Base-by-base conservation (phyloP, 768 basidiomycete species). In the Pisolithus orientalis region DNA sequence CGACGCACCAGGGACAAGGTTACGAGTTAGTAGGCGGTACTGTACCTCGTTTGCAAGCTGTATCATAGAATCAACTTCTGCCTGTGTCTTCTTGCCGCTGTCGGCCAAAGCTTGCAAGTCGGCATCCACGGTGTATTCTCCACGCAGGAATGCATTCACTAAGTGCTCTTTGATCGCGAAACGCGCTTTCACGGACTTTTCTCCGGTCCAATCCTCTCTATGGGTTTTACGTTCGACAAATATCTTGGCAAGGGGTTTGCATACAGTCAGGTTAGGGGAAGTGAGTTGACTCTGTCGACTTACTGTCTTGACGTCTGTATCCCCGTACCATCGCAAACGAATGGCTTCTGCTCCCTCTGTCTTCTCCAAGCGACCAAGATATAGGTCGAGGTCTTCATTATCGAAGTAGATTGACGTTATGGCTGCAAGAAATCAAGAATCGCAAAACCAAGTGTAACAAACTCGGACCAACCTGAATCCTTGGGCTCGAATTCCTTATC, bases 181-280 rank as follows among this genome's bases (percentile, higher is more conserved):
- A 10, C 94, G 88, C 13, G 94, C 90, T 70, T 97, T 99, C 65
- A 98, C 94, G 9, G 91, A 94, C 70, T 97, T 97, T 69, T 99
- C 95, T 32, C 96, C 96, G 0, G 95, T 98, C 96, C 96, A 99
- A 64, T 99, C 96, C 70, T 99, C 96, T 50, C 94, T 82, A 65
- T 99, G 89, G 0, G 89, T 92, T 70, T 92, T 92, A 39, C 89
- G 86, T 70, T 92, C 89, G 17, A 92, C 85, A 58, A 89, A 92
- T 38, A 92, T 89, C 85, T 90, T 6, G 47, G 21, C 31, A 25
- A 56, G 55, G 32, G 39, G 47, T 0, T 34, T 47, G 24, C 39
- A 29, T 49, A n/a, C 2, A 11, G 29, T 28, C 16, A 28, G 10
- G 31, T 34, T 4, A 11, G 13, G 34, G 34, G 34, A 34, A 42